Base-by-base conservation (phyloP, 192 early-diverging fungal genomes). In the Backusella mclennaniae region DNA sequence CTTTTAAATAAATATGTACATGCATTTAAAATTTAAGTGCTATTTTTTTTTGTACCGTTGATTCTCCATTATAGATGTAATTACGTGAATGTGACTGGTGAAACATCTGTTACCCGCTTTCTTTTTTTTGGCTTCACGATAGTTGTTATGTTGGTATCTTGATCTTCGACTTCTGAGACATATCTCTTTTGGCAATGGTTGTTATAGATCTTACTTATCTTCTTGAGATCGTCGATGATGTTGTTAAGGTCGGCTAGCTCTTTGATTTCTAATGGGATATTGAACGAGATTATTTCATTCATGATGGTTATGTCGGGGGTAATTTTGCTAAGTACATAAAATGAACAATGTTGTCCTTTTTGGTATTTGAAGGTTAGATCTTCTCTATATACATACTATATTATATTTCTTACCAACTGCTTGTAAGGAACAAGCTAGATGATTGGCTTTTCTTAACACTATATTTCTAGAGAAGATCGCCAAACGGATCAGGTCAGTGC, bases 351-450 rank as follows among this genome's bases (percentile, higher is more conserved):
- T 35, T 4, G 7, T 5, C 35, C 67, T 68, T 68, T 68, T 68
- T 68, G 67, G 67, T 68, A 68, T 68, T 68, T 68, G 7, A 68
- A 68, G 67, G 67, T 68, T 68, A 68, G 67, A 68, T 3, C 2
- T 68, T 68, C 35, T 68, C 36, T 8, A 68, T 68, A 2, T 68
- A 68, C 36, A n/a, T n/a, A 38, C 33, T 68, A n/a, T 68, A 36
- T 36, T 68, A 68, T 39, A n/a, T 68, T 68, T 39, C 67, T 68
- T 23, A 68, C 67, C 67, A 68, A 68, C 67, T 68, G 67, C 67
- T 68, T 68, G 67, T 68, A 68, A 68, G 29, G 35, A 68, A 36
- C 67, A 68, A 68, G 67, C 67, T 36, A 68, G 2, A 3, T 68
- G 2, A n/a, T 68, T 68, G 7, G 19, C 36, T 36, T 68, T 68